Percentiles rank a stretch among this genome's conserved stretches.
Evolutionary conservation across 176 grass and related monocot genomes (phyloP).

Genomic region (Miscanthus lutarioriparius): DNA sequence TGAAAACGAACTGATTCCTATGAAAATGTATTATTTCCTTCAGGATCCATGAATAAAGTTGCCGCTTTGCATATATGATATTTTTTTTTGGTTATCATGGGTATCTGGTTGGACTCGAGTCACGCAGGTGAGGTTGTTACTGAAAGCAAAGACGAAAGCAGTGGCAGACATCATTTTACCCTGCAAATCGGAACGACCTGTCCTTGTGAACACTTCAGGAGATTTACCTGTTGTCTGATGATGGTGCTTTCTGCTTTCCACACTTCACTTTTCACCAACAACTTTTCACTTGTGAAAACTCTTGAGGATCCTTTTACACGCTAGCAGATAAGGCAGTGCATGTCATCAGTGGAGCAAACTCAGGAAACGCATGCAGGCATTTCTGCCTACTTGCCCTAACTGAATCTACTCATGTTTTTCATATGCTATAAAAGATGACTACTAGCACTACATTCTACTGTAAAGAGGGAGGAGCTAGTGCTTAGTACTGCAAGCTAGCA

Average conservation of each 20-base stretch:
- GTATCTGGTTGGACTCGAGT: background rate
- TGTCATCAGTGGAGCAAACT: slow-evolving; percentile 22
- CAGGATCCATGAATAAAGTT: background rate
- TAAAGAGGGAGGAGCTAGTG: background rate
- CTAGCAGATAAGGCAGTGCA: slow-evolving; percentile 23
- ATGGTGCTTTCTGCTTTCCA: slow-evolving; percentile 12
- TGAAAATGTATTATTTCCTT: background rate
- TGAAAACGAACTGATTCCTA: too few species aligned
- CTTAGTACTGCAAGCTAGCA: background rate
- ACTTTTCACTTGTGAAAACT: slow-evolving; percentile 41
- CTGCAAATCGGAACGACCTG: slow-evolving; percentile 17
- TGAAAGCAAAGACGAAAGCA: slow-evolving; percentile 23
- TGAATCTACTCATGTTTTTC: slow-evolving; percentile 16
- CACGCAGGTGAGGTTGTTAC: background rate
- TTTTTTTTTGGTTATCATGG: background rate
- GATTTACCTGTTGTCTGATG: slow-evolving; percentile 9
- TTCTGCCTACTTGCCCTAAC: background rate
- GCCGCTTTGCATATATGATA: background rate
- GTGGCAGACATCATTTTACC: slow-evolving; percentile 27
- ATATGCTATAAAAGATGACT: background rate
- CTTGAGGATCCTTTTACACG: slow-evolving; percentile 13
- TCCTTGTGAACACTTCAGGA: background rate
- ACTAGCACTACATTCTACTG: background rate
- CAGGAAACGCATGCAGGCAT: slow-evolving; percentile 21
- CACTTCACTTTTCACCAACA: slow-evolving; percentile 31